These are phyloP conservation scores for Histomonas meleagridis DNA, from an alignment of 208 protist species.

Conservation along the genomic window DNA sequence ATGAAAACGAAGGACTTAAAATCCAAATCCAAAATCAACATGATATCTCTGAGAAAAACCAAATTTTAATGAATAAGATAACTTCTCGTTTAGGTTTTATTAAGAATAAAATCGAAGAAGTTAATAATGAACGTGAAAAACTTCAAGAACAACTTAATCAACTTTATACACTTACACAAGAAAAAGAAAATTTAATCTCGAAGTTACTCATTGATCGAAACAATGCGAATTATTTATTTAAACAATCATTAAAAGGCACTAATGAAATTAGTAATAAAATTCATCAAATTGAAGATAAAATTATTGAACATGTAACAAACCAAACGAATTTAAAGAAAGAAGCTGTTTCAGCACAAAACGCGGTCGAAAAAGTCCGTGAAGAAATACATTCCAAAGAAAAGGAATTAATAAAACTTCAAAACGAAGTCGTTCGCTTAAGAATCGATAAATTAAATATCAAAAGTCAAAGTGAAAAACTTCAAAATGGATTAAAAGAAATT, in stretches of 20 bases:
- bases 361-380: background rate
- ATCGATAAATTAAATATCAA: background rate
- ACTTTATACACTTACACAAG: background rate
- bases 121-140: background rate
- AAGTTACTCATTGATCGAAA: conserved; percentile 17
- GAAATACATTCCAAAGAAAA: background rate
- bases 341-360: background rate
- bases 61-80: background rate
- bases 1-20: background rate
- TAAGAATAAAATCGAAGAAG: background rate
- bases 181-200: background rate
- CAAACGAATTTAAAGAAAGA: conserved; percentile 16
- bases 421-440: background rate
- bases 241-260: background rate
- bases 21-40: background rate
- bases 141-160: background rate
- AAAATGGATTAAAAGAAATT: background rate
- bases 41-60: background rate
- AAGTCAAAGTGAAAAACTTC: background rate
- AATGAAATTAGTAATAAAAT: conserved; percentile 35
- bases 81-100: background rate
- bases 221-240: background rate
- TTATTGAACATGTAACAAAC: background rate
- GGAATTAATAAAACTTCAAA: background rate
- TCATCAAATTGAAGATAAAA: conserved; percentile 24